Percentiles rank a stretch among this genome's conserved stretches.
phyloP scores from a whole-genome alignment of 2,329 filamentous ascomycete genomes.

The Magnaporthiopsis incrustans region DNA sequence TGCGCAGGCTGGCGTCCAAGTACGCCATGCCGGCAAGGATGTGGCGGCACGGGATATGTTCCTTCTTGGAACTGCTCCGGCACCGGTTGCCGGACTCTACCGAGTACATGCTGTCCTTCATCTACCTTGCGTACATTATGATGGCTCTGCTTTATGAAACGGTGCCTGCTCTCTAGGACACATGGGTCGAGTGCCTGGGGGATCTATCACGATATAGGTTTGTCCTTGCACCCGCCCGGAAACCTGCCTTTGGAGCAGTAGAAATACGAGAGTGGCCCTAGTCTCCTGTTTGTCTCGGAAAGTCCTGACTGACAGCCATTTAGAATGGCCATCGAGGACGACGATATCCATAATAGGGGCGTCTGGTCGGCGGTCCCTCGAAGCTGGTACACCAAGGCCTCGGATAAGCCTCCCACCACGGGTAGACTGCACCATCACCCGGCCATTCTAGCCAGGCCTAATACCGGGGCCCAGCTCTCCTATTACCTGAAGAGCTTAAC shows the following conservation, averaged over 20 bases:
- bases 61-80: slow-evolving; percentile 69
- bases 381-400: slow-evolving; percentile 78
- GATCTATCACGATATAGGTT: slow-evolving; percentile 68
- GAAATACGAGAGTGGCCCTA: too few species aligned
- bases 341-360: slow-evolving; percentile 65
- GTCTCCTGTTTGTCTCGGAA: too few species aligned
- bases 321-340: slow-evolving; percentile 83
- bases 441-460: slow-evolving; percentile 66
- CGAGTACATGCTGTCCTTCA: slow-evolving; percentile 86
- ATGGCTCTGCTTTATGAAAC: slow-evolving; percentile 83
- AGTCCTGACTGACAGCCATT: neutral
- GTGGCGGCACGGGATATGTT: slow-evolving; percentile 91
- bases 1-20: slow-evolving; percentile 52
- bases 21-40: slow-evolving; percentile 89
- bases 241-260: too few species aligned
- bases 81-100: slow-evolving; percentile 66
- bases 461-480: slow-evolving; percentile 62
- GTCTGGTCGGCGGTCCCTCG: slow-evolving; percentile 73
- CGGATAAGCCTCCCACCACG: slow-evolving; percentile 64
- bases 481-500: slow-evolving; percentile 66
- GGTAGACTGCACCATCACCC: slow-evolving; percentile 84
- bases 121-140: slow-evolving; percentile 84
- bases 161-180: slow-evolving; percentile 73
- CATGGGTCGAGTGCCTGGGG: slow-evolving; percentile 89
- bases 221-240: slow-evolving; percentile 6